Conservation (phyloP, 768 basidiomycete species). For the Boletus sp. region DNA sequence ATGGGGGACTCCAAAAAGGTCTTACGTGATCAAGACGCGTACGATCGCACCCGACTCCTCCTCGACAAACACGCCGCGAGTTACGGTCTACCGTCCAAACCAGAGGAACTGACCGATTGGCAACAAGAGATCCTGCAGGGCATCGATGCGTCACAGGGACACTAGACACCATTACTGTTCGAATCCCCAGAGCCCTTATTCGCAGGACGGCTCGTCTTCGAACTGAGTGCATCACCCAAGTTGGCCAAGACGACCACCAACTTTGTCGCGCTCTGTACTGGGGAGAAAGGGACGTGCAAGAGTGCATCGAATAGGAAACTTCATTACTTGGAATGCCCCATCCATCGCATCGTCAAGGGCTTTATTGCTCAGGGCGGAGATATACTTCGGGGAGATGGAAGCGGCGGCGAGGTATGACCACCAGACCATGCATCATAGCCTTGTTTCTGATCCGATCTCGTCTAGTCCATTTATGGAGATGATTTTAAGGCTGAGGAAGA, state of each 20-base stretch:
- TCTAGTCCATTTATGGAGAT: slow-evolving; percentile 45
- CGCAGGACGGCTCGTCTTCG: slow-evolving; percentile 42
- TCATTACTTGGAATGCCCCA: slow-evolving; percentile 41
- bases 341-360: slow-evolving; percentile 47
- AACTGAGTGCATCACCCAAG: slow-evolving; percentile 37
- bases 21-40: slow-evolving; percentile 25
- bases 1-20: slow-evolving; percentile 37
- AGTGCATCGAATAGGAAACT: slow-evolving; percentile 45
- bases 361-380: slow-evolving; percentile 58
- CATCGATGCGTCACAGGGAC: slow-evolving; percentile 36
- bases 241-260: slow-evolving; percentile 48
- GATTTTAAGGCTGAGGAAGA: slow-evolving; percentile 53
- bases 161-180: slow-evolving; percentile 32
- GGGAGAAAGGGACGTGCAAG: slow-evolving; percentile 45
- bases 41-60: slow-evolving; percentile 33
- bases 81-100: slow-evolving; percentile 42
- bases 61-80: slow-evolving; percentile 38
- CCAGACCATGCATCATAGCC: neutral
- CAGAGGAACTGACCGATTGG: slow-evolving; percentile 41
- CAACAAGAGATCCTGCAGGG: slow-evolving; percentile 46
- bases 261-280: slow-evolving; percentile 48
- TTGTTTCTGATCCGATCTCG: slow-evolving; percentile 9
- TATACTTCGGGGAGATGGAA: slow-evolving; percentile 51
- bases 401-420: slow-evolving; percentile 49
- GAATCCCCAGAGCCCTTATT: slow-evolving; percentile 37